Base-by-base conservation (phyloP, 2,329 filamentous ascomycete genomes). In the Simplicillium aogashimaense region DNA sequence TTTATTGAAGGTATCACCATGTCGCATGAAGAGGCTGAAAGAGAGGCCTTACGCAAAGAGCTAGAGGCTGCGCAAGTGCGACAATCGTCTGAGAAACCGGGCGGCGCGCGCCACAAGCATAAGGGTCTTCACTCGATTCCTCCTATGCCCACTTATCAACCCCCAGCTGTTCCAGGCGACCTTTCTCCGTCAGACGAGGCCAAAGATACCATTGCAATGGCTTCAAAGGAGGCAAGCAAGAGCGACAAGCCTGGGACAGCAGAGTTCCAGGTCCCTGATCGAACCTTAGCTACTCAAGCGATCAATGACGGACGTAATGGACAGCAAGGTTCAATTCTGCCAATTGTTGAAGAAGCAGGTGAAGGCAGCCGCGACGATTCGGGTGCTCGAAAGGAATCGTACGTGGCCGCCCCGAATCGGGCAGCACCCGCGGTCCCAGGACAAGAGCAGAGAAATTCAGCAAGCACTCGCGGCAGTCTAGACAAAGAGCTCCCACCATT, bases 1-100 rank as follows among this genome's bases (percentile, higher is more conserved):
- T 98, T 98, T 59, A 89, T 98, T 55, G 81, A 82, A 37, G 82
- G 83, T 30, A 83, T 94, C 48, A 95, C 92, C 15, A 94, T 89
- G 78, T 92, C 88, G 2, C 74, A 76, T 12, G 90, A 97, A 64
- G 85, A 92, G 57, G 86, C 82, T 12, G 76, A 79, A 34, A 72
- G 82, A n/a, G 81, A 89, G 51, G 59, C 65, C 2, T 59, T 61
- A 36, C 66, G 69, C 33, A 73, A 76, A 48, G 79, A 81, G 49
- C 74, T 75, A 42, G 80, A 80, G 51, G 76, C 75, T 35, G 72
- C 51, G 43, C 56, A 55, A 34, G 54, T 55, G 3, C 50, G 57
- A 29, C 57, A 54, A 29, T 56, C 59, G 10, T 51, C 54, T 31
- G 56, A 65, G 36, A 53, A 61, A 7, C 52, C 57, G 17, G 55